Evolutionary conservation across 768 basidiomycete genomes (phyloP).

Genomic region (Amanita phalloides): DNA sequence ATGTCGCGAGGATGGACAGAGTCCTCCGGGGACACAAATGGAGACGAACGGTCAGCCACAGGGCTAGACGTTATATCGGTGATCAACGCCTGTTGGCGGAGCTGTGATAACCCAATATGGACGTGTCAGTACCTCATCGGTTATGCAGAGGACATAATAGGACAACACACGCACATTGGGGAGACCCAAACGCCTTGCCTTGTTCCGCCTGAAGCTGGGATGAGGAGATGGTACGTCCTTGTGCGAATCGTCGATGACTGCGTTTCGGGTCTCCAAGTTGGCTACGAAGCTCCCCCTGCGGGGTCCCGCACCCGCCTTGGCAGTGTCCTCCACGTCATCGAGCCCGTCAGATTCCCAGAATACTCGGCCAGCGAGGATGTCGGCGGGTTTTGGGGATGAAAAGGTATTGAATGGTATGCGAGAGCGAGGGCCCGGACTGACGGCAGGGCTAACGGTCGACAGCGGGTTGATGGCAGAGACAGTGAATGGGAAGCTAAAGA

Average conservation of each 20-base stretch:
- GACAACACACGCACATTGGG: slow-evolving; percentile 16
- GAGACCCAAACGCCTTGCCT: slow-evolving; percentile 12
- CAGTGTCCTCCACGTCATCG: slow-evolving; percentile 22
- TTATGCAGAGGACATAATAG: slow-evolving; percentile 7
- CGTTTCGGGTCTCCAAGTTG: slow-evolving; percentile 23
- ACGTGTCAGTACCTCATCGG: neutral
- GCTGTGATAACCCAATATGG: slow-evolving; percentile 11
- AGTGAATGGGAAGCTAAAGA: slow-evolving; percentile 55
- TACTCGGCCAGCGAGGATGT: slow-evolving; percentile 54
- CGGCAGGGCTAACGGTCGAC: slow-evolving; percentile 57
- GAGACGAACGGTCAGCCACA: neutral
- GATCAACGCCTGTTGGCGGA: slow-evolving; percentile 7
- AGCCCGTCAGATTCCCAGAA: slow-evolving; percentile 41
- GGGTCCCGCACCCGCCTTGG: slow-evolving; percentile 18
- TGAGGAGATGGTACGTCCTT: slow-evolving; percentile 41
- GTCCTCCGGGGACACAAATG: slow-evolving; percentile 1
- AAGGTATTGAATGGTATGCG: slow-evolving; percentile 16
- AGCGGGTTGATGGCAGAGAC: slow-evolving; percentile 63
- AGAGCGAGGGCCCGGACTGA: slow-evolving; percentile 31
- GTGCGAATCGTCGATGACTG: slow-evolving; percentile 34
- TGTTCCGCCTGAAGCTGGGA: slow-evolving; percentile 25
- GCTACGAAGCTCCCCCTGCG: slow-evolving; percentile 31
- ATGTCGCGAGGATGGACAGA: neutral
- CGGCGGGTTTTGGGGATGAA: slow-evolving; percentile 46
- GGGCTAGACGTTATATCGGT: slow-evolving; percentile 2